Evolutionary conservation across 352 stramenopile species (phyloP).

Genomic region (Globisporangium lucens): DNA sequence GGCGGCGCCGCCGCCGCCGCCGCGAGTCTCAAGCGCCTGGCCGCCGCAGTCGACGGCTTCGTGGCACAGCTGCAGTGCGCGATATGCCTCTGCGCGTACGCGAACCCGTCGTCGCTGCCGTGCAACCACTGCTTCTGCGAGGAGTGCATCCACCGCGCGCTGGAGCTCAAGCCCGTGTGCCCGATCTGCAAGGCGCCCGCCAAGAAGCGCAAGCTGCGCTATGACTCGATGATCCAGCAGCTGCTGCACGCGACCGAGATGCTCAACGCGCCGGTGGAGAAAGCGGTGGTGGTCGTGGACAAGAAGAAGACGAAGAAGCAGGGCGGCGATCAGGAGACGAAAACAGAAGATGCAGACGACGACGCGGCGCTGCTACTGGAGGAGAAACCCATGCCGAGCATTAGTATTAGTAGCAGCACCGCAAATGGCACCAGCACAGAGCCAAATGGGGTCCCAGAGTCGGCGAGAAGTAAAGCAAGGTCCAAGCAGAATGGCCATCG

Average conservation of each 20-base stretch:
- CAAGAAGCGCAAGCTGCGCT: constrained; percentile 73
- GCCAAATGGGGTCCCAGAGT: not conserved
- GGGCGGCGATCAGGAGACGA: not conserved
- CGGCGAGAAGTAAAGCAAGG: not conserved
- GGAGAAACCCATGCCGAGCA: constrained; percentile 11
- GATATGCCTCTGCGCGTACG: constrained; percentile 80
- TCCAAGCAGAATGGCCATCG: constrained; percentile 5
- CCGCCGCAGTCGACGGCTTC: constrained; percentile 61
- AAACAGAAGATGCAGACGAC: not conserved
- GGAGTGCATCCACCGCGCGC: constrained; percentile 80
- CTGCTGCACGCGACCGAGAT: constrained; percentile 57
- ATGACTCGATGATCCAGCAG: constrained; percentile 75
- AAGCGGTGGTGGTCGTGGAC: too few species aligned
- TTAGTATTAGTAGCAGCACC: not conserved
- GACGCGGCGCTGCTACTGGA: constrained; percentile 5
- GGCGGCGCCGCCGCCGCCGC: not conserved
- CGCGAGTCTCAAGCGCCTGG: constrained; percentile 43
- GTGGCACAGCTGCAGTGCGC: constrained; percentile 73
- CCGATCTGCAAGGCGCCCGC: constrained; percentile 82
- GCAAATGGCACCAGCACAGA: not conserved
- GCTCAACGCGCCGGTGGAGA: constrained; percentile 30
- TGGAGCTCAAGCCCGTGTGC: constrained; percentile 75
- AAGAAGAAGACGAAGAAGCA: not conserved
- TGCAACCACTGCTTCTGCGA: constrained; percentile 89
- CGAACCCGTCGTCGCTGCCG: constrained; percentile 63